These are phyloP conservation scores for Lepraria neglecta DNA, from an alignment of 495 filamentous ascomycete genomes.

Conservation along the genomic window DNA sequence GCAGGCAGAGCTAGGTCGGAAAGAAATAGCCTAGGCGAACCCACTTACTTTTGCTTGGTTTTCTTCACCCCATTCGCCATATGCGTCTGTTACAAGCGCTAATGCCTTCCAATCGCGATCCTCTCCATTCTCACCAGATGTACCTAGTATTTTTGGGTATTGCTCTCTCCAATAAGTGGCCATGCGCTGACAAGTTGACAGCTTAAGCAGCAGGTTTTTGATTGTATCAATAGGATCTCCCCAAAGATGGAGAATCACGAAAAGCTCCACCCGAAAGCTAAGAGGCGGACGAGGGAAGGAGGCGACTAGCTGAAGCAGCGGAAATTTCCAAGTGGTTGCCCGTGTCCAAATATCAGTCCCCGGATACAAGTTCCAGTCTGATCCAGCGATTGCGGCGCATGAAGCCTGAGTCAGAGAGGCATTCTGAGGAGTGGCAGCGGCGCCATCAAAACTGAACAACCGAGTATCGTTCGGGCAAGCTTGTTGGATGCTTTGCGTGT, in stretches of 20 bases:
- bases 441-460: constrained; percentile 4
- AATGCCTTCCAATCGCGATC: constrained; percentile 23
- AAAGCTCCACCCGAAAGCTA: constrained; percentile 5
- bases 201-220: constrained; percentile 17
- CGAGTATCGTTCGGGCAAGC: constrained; percentile 14
- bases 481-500: constrained; percentile 13
- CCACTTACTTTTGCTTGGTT: constrained; percentile 10
- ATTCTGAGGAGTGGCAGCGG: neutral
- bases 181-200: constrained; percentile 12
- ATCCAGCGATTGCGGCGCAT: constrained; percentile 9
- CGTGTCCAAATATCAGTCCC: constrained; percentile 14
- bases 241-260: constrained; percentile 19
- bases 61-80: constrained; percentile 20
- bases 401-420: constrained; percentile 13
- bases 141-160: neutral
- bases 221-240: constrained; percentile 22
- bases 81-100: constrained; percentile 21
- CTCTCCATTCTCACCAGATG: neutral
- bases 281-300: constrained; percentile 22
- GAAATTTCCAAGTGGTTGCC: constrained; percentile 24
- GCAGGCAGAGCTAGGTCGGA: no score
- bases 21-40: no score
- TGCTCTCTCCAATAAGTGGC: constrained; percentile 9
- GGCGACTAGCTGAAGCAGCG: constrained; percentile 19
- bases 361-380: neutral